Evolutionary conservation across 495 filamentous ascomycete species (phyloP).

Genomic region (Podospora didyma): DNA sequence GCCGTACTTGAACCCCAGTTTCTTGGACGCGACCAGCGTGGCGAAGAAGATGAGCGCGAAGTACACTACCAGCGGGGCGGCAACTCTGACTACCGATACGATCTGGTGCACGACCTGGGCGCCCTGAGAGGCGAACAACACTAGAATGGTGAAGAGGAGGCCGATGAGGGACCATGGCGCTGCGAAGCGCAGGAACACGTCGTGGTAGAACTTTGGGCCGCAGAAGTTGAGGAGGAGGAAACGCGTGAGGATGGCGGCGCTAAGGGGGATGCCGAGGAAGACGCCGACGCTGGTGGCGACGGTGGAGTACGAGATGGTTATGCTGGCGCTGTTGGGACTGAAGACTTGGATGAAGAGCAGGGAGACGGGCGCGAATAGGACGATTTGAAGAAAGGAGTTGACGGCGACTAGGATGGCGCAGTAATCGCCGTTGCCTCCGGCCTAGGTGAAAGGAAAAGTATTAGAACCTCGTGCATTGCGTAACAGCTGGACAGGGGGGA

Average conservation of each 20-base stretch:
- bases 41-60: conserved; percentile 69
- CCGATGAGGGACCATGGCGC: conserved; percentile 78
- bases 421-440: conserved; percentile 76
- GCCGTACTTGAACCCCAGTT: conserved; percentile 69
- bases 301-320: conserved; percentile 60
- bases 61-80: conserved; percentile 76
- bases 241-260: conserved; percentile 72
- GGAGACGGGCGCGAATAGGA: conserved; percentile 77
- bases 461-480: conserved; percentile 29
- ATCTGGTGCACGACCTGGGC: conserved; percentile 77
- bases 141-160: conserved; percentile 78
- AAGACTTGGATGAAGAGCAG: conserved; percentile 76
- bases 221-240: conserved; percentile 53
- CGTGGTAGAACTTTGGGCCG: conserved; percentile 59
- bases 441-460: conserved; percentile 33
- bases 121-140: conserved; percentile 82
- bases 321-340: conserved; percentile 31
- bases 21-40: conserved; percentile 56
- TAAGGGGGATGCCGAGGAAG: conserved; percentile 83
- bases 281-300: conserved; percentile 79
- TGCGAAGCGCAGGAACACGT: conserved; percentile 62
- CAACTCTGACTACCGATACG: conserved; percentile 73
- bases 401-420: conserved; percentile 88
- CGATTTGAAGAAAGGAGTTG: conserved; percentile 83
- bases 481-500: no score